Conservation (phyloP, 805 yeast genomes). For the Brettanomyces sp. region DNA sequence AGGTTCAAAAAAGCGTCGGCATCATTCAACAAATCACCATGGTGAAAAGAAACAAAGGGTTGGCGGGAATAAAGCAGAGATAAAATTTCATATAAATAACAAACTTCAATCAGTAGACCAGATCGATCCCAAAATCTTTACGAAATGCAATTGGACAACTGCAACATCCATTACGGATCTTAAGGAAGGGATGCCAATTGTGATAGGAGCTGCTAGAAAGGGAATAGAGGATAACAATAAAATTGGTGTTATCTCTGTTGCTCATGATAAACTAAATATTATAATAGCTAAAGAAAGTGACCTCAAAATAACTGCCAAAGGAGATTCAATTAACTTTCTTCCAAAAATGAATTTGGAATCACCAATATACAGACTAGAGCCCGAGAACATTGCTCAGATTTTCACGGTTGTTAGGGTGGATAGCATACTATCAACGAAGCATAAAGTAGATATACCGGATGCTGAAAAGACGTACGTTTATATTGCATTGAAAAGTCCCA, state of each 20-base stretch:
- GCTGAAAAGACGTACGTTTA: not conserved
- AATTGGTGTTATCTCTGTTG: slow-evolving; percentile 11
- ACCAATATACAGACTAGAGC: slow-evolving; percentile 13
- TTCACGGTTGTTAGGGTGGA: slow-evolving; percentile 18
- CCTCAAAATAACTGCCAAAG: not conserved
- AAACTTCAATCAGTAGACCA: slow-evolving; percentile 8
- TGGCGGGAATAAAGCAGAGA: not conserved
- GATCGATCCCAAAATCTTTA: slow-evolving; percentile 10
- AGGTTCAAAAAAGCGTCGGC: slow-evolving; percentile 18
- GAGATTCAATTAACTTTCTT: not conserved
- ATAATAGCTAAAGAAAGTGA: slow-evolving; percentile 6
- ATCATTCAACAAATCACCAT: slow-evolving; percentile 3
- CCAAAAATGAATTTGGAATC: not conserved
- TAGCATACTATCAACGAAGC: not conserved
- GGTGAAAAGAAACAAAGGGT: slow-evolving; percentile 2
- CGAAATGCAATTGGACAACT: slow-evolving; percentile 22
- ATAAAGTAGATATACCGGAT: slow-evolving; percentile 15
- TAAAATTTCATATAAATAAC: slow-evolving; percentile 18
- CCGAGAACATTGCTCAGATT: slow-evolving; percentile 18
- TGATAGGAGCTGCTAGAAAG: slow-evolving; percentile 9
- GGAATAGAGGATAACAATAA: slow-evolving; percentile 1
- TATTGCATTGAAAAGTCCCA: not conserved
- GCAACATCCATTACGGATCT: slow-evolving; percentile 13
- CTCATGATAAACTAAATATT: slow-evolving; percentile 6
- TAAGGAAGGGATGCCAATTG: slow-evolving; percentile 15